Evolutionary conservation across 2,329 filamentous ascomycete genomes (phyloP).

Genomic region (Blastomyces silverae): DNA sequence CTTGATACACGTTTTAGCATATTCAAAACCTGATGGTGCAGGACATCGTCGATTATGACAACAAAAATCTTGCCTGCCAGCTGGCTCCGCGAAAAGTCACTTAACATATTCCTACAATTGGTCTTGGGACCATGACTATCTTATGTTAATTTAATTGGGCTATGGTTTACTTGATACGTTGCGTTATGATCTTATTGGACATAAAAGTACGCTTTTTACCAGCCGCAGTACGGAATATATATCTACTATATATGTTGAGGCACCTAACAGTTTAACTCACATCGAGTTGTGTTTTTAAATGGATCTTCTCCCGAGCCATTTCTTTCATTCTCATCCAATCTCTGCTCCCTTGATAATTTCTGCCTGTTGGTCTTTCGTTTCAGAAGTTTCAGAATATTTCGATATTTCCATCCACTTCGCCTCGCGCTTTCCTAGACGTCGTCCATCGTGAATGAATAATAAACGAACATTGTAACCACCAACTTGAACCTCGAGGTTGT

Average conservation of each 20-base stretch:
- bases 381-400: neutral
- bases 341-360: neutral
- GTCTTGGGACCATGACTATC: neutral
- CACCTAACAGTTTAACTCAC: no score
- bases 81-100: neutral
- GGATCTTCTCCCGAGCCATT: no score
- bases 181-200: neutral
- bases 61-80: neutral
- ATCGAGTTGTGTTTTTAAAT: neutral
- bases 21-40: neutral
- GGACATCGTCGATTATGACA: neutral
- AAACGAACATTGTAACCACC: neutral
- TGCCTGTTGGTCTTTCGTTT: neutral
- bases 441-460: neutral
- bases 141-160: neutral
- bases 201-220: neutral
- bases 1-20: neutral
- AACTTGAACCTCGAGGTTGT: neutral
- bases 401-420: neutral
- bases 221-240: neutral
- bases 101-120: neutral
- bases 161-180: neutral
- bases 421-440: neutral
- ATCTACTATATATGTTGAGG: neutral
- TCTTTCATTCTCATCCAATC: neutral